Percentiles rank a stretch among this genome's conserved stretches.
Evolutionary conservation across 495 filamentous ascomycete species (phyloP).

Genomic region (Penicillium crystallinum): DNA sequence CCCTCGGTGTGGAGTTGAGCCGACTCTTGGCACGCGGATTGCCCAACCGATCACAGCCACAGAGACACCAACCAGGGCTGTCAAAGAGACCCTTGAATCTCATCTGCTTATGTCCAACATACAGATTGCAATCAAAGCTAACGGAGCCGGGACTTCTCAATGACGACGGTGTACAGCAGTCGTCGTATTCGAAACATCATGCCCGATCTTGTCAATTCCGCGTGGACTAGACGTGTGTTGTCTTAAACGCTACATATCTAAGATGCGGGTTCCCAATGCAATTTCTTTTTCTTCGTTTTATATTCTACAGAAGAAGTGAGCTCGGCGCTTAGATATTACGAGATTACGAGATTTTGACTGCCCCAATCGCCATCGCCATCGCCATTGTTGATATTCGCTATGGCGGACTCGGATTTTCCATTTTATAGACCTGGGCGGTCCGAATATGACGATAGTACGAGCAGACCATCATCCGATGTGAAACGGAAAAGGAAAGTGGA

Average conservation of each 20-base stretch:
- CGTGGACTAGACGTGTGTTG: background rate
- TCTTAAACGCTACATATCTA: background rate
- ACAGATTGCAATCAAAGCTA: background rate
- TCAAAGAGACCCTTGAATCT: background rate
- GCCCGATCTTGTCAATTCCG: background rate
- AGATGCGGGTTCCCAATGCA: background rate
- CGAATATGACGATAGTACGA: background rate
- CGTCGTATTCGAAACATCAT: constrained; percentile 3
- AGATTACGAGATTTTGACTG: background rate
- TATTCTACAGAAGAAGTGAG: background rate
- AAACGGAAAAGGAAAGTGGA: background rate
- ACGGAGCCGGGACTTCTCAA: background rate
- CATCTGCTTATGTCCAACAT: background rate
- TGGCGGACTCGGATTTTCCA: constrained; percentile 8
- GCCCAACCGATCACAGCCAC: background rate
- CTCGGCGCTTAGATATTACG: too few species aligned
- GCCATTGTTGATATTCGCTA: background rate
- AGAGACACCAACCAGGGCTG: background rate
- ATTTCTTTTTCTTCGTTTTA: background rate
- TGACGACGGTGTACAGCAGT: background rate
- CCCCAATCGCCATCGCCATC: background rate
- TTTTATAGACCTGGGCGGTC: constrained; percentile 7
- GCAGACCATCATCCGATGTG: constrained; percentile 2
- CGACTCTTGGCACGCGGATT: constrained; percentile 8
- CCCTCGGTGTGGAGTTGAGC: constrained; percentile 8